Evolutionary conservation across 73 alveolate genomes (phyloP).

Genomic region (Blepharisma japonicum): DNA sequence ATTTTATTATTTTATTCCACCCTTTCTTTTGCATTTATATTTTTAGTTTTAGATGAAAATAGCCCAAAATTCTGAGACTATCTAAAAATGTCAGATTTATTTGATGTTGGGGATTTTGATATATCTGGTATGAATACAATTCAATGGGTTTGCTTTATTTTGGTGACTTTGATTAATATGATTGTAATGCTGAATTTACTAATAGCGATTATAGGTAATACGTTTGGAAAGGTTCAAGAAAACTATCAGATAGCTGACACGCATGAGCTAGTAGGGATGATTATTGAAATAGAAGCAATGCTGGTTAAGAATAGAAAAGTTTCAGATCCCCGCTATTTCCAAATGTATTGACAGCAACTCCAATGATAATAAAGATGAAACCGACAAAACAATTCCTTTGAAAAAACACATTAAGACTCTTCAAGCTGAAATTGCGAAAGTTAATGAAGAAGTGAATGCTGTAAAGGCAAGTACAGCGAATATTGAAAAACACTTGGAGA

Average conservation of each 20-base stretch:
- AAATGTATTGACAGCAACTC: not conserved
- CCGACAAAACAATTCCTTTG: too few species aligned
- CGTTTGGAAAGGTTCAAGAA: constrained; percentile 34
- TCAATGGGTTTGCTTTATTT: constrained; percentile 37
- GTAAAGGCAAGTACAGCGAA: too few species aligned
- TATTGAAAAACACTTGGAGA: too few species aligned
- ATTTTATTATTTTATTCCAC: constrained; percentile 35
- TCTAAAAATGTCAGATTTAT: not conserved
- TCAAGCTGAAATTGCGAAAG: too few species aligned
- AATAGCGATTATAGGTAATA: constrained; percentile 46
- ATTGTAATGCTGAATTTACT: constrained; percentile 32
- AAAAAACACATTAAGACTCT: too few species aligned
- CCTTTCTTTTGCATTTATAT: constrained; percentile 34
- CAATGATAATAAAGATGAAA: too few species aligned
- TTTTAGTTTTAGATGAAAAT: not conserved
- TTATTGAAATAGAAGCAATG: constrained; percentile 33
- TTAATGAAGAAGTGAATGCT: too few species aligned
- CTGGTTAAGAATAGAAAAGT: not conserved
- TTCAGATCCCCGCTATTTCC: too few species aligned
- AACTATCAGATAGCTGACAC: constrained; percentile 26
- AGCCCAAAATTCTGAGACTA: not conserved
- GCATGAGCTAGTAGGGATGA: constrained; percentile 35
- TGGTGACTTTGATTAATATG: constrained; percentile 31
- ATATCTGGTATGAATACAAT: not conserved
- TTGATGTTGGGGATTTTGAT: constrained; percentile 32